These are phyloP conservation scores for Lyophyllum semitale DNA, from an alignment of 768 basidiomycete genomes.

Conservation along the genomic window DNA sequence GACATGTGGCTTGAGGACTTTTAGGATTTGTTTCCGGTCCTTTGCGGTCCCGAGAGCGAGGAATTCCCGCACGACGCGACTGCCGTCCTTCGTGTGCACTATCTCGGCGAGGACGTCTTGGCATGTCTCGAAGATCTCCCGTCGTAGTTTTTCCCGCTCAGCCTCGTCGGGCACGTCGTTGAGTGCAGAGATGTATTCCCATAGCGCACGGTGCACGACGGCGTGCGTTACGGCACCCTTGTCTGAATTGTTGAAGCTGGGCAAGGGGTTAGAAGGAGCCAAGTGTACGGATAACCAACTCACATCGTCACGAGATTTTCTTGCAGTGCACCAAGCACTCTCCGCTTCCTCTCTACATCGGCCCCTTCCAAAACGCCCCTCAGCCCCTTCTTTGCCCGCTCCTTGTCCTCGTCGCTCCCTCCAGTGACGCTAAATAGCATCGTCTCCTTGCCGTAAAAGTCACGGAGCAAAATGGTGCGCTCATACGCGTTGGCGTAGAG, in stretches of 20 bases:
- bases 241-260: constrained; percentile 88
- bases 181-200: constrained; percentile 79
- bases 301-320: constrained; percentile 79
- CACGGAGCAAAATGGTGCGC: constrained; percentile 74
- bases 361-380: constrained; percentile 65
- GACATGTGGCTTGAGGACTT: constrained; percentile 86
- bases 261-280: neutral
- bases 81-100: constrained; percentile 93
- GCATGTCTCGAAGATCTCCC: constrained; percentile 85
- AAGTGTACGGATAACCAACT: constrained; percentile 24
- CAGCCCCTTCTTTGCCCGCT: constrained; percentile 65
- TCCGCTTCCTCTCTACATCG: constrained; percentile 63
- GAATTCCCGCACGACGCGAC: constrained; percentile 83
- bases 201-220: constrained; percentile 83
- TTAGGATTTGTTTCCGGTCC: constrained; percentile 92
- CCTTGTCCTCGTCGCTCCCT: constrained; percentile 65
- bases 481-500: constrained; percentile 86
- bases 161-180: constrained; percentile 57
- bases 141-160: constrained; percentile 72
- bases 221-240: constrained; percentile 88
- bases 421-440: constrained; percentile 61
- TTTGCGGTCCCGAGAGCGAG: constrained; percentile 84
- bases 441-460: constrained; percentile 91
- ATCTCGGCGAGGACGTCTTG: constrained; percentile 88
- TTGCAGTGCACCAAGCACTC: constrained; percentile 69